Evolutionary conservation across 306 rosid genomes (phyloP).

Genomic region (Dryas alaskensis): DNA sequence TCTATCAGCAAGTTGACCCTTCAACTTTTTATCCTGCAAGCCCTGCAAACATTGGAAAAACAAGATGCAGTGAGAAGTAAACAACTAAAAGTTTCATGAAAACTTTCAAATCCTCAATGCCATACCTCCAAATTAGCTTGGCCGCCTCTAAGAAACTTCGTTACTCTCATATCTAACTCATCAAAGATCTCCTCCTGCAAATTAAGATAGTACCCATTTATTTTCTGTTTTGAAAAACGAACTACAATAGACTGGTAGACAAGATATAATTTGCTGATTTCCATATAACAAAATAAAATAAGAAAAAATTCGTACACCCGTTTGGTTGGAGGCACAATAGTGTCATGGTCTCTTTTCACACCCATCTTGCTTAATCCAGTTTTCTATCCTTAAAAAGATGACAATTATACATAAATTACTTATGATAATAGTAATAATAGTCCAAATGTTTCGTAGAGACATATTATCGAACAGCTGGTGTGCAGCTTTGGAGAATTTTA

Average conservation of each 20-base stretch:
- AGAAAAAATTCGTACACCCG: background rate
- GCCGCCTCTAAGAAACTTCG: slow-evolving; percentile 82
- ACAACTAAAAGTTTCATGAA: background rate
- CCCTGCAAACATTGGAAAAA: slow-evolving; percentile 33
- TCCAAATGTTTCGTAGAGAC: too few species aligned
- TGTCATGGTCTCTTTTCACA: slow-evolving; percentile 17
- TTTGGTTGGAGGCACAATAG: slow-evolving; percentile 5
- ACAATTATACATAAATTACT: too few species aligned
- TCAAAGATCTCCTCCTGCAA: slow-evolving; percentile 58
- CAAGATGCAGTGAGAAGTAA: background rate
- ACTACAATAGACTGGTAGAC: background rate
- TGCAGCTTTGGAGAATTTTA: too few species aligned
- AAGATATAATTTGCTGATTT: too few species aligned
- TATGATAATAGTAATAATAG: too few species aligned
- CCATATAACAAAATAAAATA: background rate
- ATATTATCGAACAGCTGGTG: too few species aligned
- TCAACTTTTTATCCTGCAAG: slow-evolving; percentile 70
- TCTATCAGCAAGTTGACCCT: slow-evolving; percentile 59
- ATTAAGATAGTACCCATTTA: background rate
- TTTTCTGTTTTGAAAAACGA: too few species aligned
- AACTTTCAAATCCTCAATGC: background rate
- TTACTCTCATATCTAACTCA: slow-evolving; percentile 51
- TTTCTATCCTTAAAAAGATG: background rate
- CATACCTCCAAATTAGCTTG: slow-evolving; percentile 67
- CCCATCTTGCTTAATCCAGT: slow-evolving; percentile 21